Evolutionary conservation across 2,329 filamentous ascomycete species (phyloP).

Genomic region (Colletotrichum spaethianum): DNA sequence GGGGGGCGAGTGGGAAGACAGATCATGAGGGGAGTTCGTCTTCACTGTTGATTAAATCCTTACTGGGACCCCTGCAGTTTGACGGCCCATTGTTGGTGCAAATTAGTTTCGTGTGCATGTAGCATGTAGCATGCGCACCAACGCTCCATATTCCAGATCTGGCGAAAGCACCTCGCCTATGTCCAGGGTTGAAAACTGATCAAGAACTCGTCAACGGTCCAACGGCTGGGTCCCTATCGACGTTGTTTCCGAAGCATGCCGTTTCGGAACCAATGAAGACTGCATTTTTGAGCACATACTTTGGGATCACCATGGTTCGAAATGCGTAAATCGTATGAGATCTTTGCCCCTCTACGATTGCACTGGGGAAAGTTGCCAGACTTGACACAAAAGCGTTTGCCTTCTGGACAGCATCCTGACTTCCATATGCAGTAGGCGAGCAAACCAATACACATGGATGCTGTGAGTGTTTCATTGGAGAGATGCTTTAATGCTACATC

Average conservation of each 20-base stretch:
- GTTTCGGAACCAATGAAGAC: background rate
- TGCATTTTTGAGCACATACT: background rate
- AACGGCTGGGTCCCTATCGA: background rate
- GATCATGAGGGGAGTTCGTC: background rate
- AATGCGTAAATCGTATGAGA: background rate
- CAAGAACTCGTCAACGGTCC: background rate
- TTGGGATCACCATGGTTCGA: background rate
- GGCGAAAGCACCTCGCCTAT: background rate
- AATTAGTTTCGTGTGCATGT: background rate
- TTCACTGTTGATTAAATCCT: background rate
- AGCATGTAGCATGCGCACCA: background rate
- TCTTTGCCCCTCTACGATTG: background rate
- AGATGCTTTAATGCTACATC: too few species aligned
- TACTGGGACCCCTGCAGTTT: background rate
- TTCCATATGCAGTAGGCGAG: too few species aligned
- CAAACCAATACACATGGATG: too few species aligned
- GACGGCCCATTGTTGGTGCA: constrained; percentile 2
- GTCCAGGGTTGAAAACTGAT: background rate
- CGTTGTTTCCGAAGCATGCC: background rate
- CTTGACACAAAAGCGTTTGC: background rate
- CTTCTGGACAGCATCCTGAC: background rate
- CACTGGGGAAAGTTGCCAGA: background rate
- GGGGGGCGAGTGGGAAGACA: background rate
- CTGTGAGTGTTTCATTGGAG: too few species aligned
- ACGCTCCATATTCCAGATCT: background rate